These are phyloP conservation scores for Collybia sordida DNA, from an alignment of 768 basidiomycete genomes.

Conservation along the genomic window DNA sequence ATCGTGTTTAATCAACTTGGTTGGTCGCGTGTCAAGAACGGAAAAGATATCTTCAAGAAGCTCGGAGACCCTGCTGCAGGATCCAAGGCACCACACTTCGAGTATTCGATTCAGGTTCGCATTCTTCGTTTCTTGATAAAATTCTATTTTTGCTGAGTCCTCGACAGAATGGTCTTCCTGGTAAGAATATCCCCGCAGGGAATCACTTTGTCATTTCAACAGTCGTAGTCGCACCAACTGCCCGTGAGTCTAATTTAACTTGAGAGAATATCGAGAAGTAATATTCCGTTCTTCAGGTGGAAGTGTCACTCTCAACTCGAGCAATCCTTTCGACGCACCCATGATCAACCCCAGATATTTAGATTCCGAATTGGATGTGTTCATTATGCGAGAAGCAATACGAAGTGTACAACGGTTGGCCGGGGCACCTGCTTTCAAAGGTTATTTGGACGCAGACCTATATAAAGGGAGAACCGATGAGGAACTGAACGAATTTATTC, in stretches of 20 bases:
- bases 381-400: constrained; percentile 19
- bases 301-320: constrained; percentile 8
- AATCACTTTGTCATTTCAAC: constrained; percentile 3
- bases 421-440: constrained; percentile 11
- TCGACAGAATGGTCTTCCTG: constrained; percentile 4
- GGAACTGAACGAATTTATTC: constrained; percentile 17
- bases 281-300: constrained; percentile 18
- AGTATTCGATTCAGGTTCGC: constrained; percentile 7
- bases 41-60: constrained; percentile 1
- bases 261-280: background rate
- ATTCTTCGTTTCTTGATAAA: background rate
- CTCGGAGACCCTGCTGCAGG: constrained; percentile 22
- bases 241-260: background rate
- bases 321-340: constrained; percentile 31
- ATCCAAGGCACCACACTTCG: constrained; percentile 18
- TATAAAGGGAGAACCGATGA: constrained; percentile 17
- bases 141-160: too few relatives aligned
- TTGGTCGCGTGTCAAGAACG: constrained; percentile 16
- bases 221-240: constrained; percentile 14
- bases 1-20: constrained; percentile 13
- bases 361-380: constrained; percentile 15
- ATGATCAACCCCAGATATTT: constrained; percentile 46
- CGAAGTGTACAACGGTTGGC: constrained; percentile 13
- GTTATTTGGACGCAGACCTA: constrained; percentile 12
- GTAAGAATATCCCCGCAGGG: constrained; percentile 4